Evolutionary conservation across 345 rosid species (phyloP), one percentile per base, ranked within the genome.

Genomic region (Viola odorata): DNA sequence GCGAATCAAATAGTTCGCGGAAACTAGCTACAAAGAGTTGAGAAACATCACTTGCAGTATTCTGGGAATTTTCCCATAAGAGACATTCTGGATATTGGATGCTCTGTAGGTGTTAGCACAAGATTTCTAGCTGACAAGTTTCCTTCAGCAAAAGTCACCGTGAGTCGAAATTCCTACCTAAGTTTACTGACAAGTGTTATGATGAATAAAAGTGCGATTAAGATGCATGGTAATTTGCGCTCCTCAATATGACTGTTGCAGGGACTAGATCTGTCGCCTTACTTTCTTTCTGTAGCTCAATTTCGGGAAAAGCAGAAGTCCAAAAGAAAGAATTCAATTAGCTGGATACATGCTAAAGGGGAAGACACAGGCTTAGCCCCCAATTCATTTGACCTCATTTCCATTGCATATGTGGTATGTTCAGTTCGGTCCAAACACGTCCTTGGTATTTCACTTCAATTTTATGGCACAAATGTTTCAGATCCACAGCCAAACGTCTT

Each of bases 221-320:
- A 16, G 17, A 47, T 38, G 12, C 45, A 17, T 50, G 1, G 62
- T 67, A 5, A 3, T 40, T 23, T 54, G 50, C 16, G 12, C 56
- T 3, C 38, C 53, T 8, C 23, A 41, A 42, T 57, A 69, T 41
- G 57, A 48, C 37, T 66, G 37, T n/a, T 66, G 47, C 68, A 82
- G 91, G 91, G 85, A 50, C 66, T 85, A 12, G 91, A 85, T 77
- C 73, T 85, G 59, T 85, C 91, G 3, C 87, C 87, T 37, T 77
- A 80, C 71, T 85, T 85, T 66, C 85, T 85, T 11, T 66, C 91
- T 5, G 91, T 80, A 42, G 87, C 91, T 54, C 78, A 82, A 69
- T 75, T 61, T 69, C 77, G 79, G 64, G 87, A 77, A 64, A 85
- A 81, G 73, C 67, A 69, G 63, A 58, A 62, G 13, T 36, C 64